Evolutionary conservation across 306 rosid species (phyloP).

Genomic region (Cucurbita moschata): DNA sequence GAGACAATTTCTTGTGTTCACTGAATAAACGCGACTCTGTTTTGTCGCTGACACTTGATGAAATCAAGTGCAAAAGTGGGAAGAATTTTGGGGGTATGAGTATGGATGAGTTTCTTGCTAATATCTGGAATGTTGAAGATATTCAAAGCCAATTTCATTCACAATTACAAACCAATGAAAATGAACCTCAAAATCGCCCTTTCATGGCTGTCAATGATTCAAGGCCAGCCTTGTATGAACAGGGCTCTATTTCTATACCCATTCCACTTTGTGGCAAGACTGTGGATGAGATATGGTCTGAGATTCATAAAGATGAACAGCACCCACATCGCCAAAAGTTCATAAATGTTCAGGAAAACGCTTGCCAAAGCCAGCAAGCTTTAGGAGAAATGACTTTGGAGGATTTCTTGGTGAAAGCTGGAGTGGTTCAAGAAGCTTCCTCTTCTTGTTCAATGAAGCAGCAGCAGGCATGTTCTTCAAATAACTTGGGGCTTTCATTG

Average conservation of each 20-base stretch:
- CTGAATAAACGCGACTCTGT: constrained; percentile 21
- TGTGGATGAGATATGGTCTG: constrained; percentile 54
- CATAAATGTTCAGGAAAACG: neutral
- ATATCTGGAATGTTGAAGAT: constrained; percentile 43
- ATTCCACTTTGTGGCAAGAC: constrained; percentile 54
- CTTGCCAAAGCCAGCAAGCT: constrained; percentile 22
- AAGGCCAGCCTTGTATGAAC: neutral
- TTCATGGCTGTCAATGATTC: constrained; percentile 1
- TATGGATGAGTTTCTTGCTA: constrained; percentile 65
- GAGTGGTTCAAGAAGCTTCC: constrained; percentile 37
- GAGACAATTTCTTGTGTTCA: no score
- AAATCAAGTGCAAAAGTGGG: constrained; percentile 41
- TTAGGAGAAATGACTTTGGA: constrained; percentile 56
- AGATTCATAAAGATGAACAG: constrained; percentile 26
- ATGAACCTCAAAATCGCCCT: constrained; percentile 6
- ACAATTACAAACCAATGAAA: neutral
- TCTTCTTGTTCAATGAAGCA: constrained; percentile 3
- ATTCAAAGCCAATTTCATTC: constrained; percentile 17
- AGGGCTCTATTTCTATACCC: constrained; percentile 27
- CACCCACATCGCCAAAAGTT: constrained; percentile 9
- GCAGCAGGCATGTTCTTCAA: neutral
- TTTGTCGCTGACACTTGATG: constrained; percentile 34
- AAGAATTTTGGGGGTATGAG: constrained; percentile 42
- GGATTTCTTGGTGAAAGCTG: constrained; percentile 62
- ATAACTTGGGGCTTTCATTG: constrained; percentile 8